Percentiles rank a stretch among this genome's conserved stretches.
Conservation (phyloP, 495 filamentous ascomycete genomes). For the Xylaria bambusicola region DNA sequence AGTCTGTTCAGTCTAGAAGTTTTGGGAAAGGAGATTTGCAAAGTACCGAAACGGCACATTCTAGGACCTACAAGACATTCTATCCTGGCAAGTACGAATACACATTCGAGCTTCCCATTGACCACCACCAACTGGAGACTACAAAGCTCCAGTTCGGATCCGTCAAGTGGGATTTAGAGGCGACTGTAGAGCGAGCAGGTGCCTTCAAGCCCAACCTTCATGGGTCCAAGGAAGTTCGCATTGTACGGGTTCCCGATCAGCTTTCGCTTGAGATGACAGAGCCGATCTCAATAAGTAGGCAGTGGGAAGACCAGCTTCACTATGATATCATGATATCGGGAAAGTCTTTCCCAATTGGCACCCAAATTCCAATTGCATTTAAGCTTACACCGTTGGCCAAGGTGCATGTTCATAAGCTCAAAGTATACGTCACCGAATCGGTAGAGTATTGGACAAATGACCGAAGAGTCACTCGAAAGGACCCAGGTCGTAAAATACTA, state of each 20-base stretch:
- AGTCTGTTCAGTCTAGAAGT: constrained; percentile 79
- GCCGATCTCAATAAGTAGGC: constrained; percentile 93
- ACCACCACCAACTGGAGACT: constrained; percentile 88
- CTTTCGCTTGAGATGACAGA: constrained; percentile 91
- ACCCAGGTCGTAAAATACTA: constrained; percentile 79
- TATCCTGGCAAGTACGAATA: constrained; percentile 90
- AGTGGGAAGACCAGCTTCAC: constrained; percentile 97
- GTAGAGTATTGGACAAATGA: constrained; percentile 91
- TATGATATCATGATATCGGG: constrained; percentile 99
- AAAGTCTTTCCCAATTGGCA: constrained; percentile 93
- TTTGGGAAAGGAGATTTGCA: constrained; percentile 78
- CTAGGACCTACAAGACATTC: constrained; percentile 89
- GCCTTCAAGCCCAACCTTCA: constrained; percentile 90
- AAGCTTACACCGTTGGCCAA: constrained; percentile 95
- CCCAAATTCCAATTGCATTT: constrained; percentile 94
- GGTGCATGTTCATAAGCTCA: constrained; percentile 94
- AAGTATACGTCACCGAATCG: constrained; percentile 92
- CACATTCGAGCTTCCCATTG: constrained; percentile 91
- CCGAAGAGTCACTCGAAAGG: constrained; percentile 84
- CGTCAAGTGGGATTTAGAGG: constrained; percentile 88
- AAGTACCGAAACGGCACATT: constrained; percentile 62
- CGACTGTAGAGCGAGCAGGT: constrained; percentile 83
- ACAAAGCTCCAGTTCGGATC: constrained; percentile 86
- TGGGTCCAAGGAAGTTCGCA: constrained; percentile 78
- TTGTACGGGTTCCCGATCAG: constrained; percentile 88